Evolutionary conservation across 2,329 filamentous ascomycete genomes (phyloP), one percentile per base, ranked within the genome.

Genomic region (Colletotrichum euphorbiae): DNA sequence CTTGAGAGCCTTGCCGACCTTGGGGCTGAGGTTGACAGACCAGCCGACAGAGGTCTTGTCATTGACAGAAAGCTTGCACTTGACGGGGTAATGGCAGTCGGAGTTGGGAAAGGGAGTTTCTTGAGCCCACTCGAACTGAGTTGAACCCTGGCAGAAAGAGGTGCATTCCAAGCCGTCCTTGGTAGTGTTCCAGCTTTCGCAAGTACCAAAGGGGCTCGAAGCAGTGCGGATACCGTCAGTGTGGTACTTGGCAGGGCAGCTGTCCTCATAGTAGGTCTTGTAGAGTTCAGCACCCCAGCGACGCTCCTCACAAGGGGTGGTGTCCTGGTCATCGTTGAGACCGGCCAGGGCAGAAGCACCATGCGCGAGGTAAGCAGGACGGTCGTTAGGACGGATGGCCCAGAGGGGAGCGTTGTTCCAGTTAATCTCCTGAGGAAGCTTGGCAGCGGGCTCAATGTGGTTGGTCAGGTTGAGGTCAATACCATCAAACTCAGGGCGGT

Each of bases 61-160:
- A 71, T 57, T 75, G 40, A 72, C 57, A 2, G 42, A 9, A 75
- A 69, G 74, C 70, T 40, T 75, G 75, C 19, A 77, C 72, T 69
- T 73, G 74, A 11, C 76, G 73, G 78, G 78, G 75, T 3, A 74
- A 75, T 70, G 76, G 72, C 61, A 77, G 72, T 70, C 75, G 73
- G 51, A 80, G 76, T 63, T 73, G 75, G 62, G 76, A 75, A 79
- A 67, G 75, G 78, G 78, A 76, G 78, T 42, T 28, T 81, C 31
- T 36, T 79, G 40, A 73, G 62, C 69, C 60, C 63, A 72, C 11
- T 70, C 61, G 19, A 72, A 80, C 1, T 77, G 75, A 19, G 62
- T 67, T 6, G 15, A 11, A 1, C n/a, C 24, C 21, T 62, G 57
- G 19, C 63, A 62, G 43, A 66, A 60, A 17, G 21, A 38, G 12